phyloP scores from a whole-genome alignment of 371 early-diverging fungal genomes.

The Actinomortierella wolfii region DNA sequence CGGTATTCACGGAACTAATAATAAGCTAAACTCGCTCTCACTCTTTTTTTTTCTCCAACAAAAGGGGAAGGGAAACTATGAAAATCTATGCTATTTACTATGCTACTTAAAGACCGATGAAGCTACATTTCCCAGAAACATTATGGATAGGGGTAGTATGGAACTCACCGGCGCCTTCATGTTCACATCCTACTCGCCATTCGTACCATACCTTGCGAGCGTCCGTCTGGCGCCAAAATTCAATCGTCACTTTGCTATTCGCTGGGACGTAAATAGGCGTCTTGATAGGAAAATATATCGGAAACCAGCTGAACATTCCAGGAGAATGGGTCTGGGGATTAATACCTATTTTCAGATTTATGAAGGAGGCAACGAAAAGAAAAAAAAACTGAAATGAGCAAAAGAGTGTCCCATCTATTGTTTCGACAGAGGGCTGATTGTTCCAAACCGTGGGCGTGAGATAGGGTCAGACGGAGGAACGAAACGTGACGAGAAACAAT shows the following conservation, averaged over 20 bases:
- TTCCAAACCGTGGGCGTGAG: too few species aligned
- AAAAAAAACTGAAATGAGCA: too few species aligned
- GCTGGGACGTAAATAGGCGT: slow-evolving; percentile 71
- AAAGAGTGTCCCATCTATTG: too few species aligned
- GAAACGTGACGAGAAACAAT: too few species aligned
- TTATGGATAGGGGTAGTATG: slow-evolving; percentile 28
- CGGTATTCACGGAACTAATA: too few species aligned
- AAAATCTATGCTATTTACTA: too few species aligned
- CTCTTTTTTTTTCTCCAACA: too few species aligned
- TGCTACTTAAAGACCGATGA: slow-evolving; percentile 30
- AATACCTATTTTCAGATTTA: slow-evolving; percentile 49
- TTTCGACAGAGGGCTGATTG: too few species aligned
- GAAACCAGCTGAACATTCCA: slow-evolving; percentile 97
- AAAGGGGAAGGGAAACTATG: too few species aligned
- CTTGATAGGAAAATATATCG: slow-evolving; percentile 90
- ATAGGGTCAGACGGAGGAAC: too few species aligned
- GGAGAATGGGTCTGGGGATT: slow-evolving; percentile 85
- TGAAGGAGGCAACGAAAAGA: too few species aligned
- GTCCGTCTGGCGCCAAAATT: slow-evolving; percentile 85
- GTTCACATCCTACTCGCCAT: slow-evolving; percentile 65
- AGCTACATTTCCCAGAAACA: slow-evolving; percentile 32
- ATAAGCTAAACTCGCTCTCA: too few species aligned
- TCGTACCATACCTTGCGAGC: slow-evolving; percentile 93
- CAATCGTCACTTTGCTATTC: slow-evolving; percentile 63
- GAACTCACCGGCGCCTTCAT: slow-evolving; percentile 32